These are phyloP conservation scores for Metrosideros polymorpha DNA, from an alignment of 441 rosid genomes.

Conservation along the genomic window DNA sequence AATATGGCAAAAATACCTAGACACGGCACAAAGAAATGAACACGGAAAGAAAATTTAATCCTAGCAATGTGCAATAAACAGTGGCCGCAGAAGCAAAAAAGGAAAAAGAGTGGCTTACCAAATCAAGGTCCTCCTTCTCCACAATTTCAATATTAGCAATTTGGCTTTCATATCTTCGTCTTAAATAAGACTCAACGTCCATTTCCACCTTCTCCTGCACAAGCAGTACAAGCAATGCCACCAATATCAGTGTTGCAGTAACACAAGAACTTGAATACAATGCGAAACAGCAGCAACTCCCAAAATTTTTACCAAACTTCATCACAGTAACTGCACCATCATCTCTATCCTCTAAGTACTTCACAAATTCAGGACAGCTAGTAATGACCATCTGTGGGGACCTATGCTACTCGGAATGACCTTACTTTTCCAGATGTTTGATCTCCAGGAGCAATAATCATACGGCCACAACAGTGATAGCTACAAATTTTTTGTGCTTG, in stretches of 20 bases:
- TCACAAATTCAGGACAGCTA: not conserved
- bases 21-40: not conserved
- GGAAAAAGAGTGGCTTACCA: slow-evolving; percentile 40
- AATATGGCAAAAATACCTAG: not conserved
- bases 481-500: not conserved
- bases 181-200: slow-evolving; percentile 86
- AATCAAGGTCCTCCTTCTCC: slow-evolving; percentile 91
- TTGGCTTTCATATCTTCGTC: slow-evolving; percentile 80
- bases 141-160: slow-evolving; percentile 67
- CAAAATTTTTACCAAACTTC: not conserved
- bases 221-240: not conserved
- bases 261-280: not conserved
- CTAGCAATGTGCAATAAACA: not conserved
- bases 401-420: not conserved
- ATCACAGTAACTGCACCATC: not conserved
- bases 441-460: not conserved
- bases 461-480: not conserved
- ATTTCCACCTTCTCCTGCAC: slow-evolving; percentile 68
- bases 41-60: not conserved
- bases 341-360: not conserved
- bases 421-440: not conserved
- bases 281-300: not conserved
- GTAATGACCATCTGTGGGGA: not conserved
- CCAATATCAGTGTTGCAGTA: not conserved
- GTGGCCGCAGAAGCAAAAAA: not conserved